These are phyloP conservation scores for Boeremia lycopersici DNA, from an alignment of 2,329 filamentous ascomycete genomes.

Conservation along the genomic window DNA sequence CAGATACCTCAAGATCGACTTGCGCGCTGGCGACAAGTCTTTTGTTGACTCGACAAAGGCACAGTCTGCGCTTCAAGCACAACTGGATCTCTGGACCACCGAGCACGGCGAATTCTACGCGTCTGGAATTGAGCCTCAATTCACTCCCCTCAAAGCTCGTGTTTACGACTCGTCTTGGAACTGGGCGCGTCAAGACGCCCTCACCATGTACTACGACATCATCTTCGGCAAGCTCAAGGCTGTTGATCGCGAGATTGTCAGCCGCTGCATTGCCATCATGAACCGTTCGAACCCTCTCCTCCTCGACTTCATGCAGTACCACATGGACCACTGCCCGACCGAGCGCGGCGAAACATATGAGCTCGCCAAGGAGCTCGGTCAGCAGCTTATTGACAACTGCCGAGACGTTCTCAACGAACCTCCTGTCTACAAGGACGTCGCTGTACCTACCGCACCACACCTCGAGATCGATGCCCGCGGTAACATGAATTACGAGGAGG, in stretches of 20 bases:
- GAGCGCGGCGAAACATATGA: slow-evolving; percentile 97
- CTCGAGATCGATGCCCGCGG: slow-evolving; percentile 92
- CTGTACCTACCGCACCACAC: slow-evolving; percentile 86
- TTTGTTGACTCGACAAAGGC: slow-evolving; percentile 84
- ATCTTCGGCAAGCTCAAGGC: slow-evolving; percentile 94
- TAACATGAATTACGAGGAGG: slow-evolving; percentile 90
- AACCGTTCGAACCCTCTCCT: slow-evolving; percentile 96
- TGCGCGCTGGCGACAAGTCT: slow-evolving; percentile 95
- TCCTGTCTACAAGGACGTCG: slow-evolving; percentile 95
- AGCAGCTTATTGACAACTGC: slow-evolving; percentile 96
- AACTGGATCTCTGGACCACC: slow-evolving; percentile 91
- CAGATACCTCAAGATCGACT: slow-evolving; percentile 94
- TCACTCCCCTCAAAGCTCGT: slow-evolving; percentile 90
- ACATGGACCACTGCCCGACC: slow-evolving; percentile 97
- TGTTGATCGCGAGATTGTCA: slow-evolving; percentile 97
- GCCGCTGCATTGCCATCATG: slow-evolving; percentile 98
- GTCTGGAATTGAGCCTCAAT: slow-evolving; percentile 89
- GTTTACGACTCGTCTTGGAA: slow-evolving; percentile 99
- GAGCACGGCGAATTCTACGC: slow-evolving; percentile 98
- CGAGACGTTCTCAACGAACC: slow-evolving; percentile 83
- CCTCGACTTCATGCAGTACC: slow-evolving; percentile 99
- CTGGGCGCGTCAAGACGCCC: slow-evolving; percentile 95
- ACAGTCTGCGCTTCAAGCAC: slow-evolving; percentile 84
- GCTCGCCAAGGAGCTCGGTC: slow-evolving; percentile 92
- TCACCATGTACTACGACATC: slow-evolving; percentile 99